Base-by-base conservation (phyloP, 768 basidiomycete species). In the Lactifluus pinguis region DNA sequence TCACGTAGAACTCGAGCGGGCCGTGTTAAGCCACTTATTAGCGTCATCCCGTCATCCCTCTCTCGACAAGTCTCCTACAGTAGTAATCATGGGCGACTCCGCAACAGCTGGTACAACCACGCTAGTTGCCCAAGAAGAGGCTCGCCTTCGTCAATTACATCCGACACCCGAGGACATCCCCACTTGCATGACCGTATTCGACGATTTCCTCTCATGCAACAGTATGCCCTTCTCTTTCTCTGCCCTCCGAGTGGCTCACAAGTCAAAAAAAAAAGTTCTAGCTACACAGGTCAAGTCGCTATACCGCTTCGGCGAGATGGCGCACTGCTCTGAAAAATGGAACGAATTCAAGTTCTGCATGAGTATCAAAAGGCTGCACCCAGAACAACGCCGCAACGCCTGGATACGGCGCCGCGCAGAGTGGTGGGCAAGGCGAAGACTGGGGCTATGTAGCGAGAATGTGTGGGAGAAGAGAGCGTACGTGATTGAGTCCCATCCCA, bases 281-380 rank as follows among this genome's bases (percentile, higher is more conserved):
- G 83, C 84, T 42, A 80, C 83, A 19, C 95, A 98, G 72, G 72
- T 93, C 52, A 87, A 86, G 67, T 86, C 87, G 2, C 73, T 98
- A 55, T 98, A 98, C 73, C 83, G 95, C 69, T 84, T 87, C 66
- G 95, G 95, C 7, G 74, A 82, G 59, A 80, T 84, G 58, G 74
- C 82, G 0, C 81, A 84, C 57, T 98, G 95, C 73, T 76, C 76
- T 0, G 77, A 79, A 49, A 94, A 95, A 71, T 79, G 86, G 69
- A 86, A 92, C 60, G 94, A 95, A 68, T 95, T 95, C 80, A 97
- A 97, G 73, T 95, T 90, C 73, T 99, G 95, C 74, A 76, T 95
- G 76, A 86, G 84, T 62, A 75, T 88, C 62, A 95, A 93, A 73
- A 78, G 82, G 13, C 76, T 90, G 72, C 80, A 86, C 55, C 83